These are phyloP conservation scores for Eucalyptus polybractea DNA, from an alignment of 345 rosid genomes.

Conservation along the genomic window DNA sequence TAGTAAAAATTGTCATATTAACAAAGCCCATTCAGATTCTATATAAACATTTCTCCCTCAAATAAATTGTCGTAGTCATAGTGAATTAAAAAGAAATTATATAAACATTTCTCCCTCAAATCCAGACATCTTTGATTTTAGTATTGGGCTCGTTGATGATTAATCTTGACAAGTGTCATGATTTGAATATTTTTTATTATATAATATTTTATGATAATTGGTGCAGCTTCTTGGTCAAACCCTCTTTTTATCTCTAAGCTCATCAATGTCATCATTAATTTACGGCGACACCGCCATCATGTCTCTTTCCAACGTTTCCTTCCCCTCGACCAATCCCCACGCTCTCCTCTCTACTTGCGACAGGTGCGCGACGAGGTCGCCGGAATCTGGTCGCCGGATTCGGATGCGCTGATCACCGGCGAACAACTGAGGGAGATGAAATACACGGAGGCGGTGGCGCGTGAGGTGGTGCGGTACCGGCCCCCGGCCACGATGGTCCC, in stretches of 20 bases:
- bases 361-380: constrained; percentile 61
- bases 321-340: neutral
- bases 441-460: constrained; percentile 82
- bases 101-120: too few relatives aligned
- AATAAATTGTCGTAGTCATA: too few relatives aligned
- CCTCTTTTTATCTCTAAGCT: neutral
- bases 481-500: constrained; percentile 85
- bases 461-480: constrained; percentile 64
- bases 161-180: neutral
- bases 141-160: neutral
- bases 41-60: too few relatives aligned
- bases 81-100: too few relatives aligned
- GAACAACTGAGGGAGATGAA: constrained; percentile 63
- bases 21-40: too few relatives aligned
- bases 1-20: too few relatives aligned
- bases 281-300: neutral
- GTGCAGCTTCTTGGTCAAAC: neutral
- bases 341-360: neutral
- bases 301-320: neutral
- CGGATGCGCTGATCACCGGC: constrained; percentile 32
- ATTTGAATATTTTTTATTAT: neutral
- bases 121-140: neutral
- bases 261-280: neutral
- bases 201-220: neutral
- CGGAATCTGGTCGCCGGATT: constrained; percentile 64